A percentile compares a stretch with the other conserved stretches of the same genome.
Conservation (phyloP, 176 grass and related monocot genomes). For the Rhynchospora pubera region DNA sequence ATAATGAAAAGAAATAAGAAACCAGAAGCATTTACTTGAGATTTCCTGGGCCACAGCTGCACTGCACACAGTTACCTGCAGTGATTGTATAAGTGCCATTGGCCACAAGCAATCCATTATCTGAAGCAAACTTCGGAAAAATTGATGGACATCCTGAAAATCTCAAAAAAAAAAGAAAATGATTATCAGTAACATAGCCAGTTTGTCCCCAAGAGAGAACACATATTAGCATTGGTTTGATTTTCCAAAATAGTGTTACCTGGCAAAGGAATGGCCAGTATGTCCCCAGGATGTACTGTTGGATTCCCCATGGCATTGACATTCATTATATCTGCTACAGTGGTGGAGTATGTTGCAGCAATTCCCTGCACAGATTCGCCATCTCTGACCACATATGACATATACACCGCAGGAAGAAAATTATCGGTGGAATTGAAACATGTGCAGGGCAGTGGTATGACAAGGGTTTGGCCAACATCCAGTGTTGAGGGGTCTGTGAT, state of each 20-base stretch:
- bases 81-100: constrained; percentile 79
- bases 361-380: constrained; percentile 63
- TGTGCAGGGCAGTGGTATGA: constrained; percentile 69
- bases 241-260: constrained; percentile 30
- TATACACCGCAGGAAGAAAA: constrained; percentile 65
- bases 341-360: constrained; percentile 59
- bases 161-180: not conserved
- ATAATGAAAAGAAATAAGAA: not conserved
- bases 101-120: constrained; percentile 77
- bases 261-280: constrained; percentile 77
- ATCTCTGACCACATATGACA: constrained; percentile 69
- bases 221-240: not conserved
- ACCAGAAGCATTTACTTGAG: constrained; percentile 55
- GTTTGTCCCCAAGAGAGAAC: not conserved
- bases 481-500: constrained; percentile 48
- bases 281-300: constrained; percentile 51
- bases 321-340: constrained; percentile 72
- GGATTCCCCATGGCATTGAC: constrained; percentile 79
- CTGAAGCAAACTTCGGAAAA: constrained; percentile 57
- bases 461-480: constrained; percentile 45
- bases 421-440: constrained; percentile 93
- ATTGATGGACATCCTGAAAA: constrained; percentile 67
- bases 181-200: not conserved
- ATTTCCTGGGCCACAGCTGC: constrained; percentile 76
- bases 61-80: constrained; percentile 73